phyloP scores from a whole-genome alignment of 179 eudicot species.

The Sideroxylon spinosum region DNA sequence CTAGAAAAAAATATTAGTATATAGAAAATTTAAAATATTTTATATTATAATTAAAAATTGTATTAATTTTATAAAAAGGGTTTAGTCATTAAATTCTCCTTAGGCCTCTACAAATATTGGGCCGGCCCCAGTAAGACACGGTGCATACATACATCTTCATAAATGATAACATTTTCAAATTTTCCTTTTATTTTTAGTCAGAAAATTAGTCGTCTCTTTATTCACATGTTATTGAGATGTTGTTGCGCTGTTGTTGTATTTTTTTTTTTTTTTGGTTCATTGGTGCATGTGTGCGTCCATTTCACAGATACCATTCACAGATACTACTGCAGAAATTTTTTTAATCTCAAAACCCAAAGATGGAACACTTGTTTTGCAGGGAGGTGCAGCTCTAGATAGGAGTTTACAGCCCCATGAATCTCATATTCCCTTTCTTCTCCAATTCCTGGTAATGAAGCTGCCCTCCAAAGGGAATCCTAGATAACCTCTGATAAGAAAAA shows the following conservation, averaged over 20 bases:
- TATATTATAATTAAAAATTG: no score
- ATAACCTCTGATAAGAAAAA: neutral
- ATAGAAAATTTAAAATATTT: no score
- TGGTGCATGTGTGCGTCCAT: neutral
- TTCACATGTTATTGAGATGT: neutral
- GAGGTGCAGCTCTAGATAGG: slow-evolving; percentile 64
- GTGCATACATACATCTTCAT: no score
- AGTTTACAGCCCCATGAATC: slow-evolving; percentile 94
- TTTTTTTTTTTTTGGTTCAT: neutral
- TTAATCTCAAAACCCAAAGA: neutral
- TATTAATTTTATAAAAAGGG: no score
- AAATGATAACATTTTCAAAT: neutral
- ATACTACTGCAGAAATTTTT: neutral
- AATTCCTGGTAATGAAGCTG: slow-evolving; percentile 59
- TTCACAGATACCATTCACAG: neutral
- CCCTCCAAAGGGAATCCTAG: neutral
- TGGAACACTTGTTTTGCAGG: slow-evolving; percentile 41
- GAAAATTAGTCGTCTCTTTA: slow-evolving; percentile 1
- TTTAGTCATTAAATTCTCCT: no score
- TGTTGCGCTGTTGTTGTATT: no score
- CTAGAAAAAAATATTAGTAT: no score
- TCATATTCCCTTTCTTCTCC: slow-evolving; percentile 93
- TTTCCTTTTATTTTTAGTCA: neutral
- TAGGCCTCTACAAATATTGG: no score
- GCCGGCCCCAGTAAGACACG: no score